Percentiles rank a stretch among this genome's conserved stretches.
These are phyloP conservation scores for Populus trichocarpa DNA, from an alignment of 441 rosid genomes.

Conservation along the genomic window DNA sequence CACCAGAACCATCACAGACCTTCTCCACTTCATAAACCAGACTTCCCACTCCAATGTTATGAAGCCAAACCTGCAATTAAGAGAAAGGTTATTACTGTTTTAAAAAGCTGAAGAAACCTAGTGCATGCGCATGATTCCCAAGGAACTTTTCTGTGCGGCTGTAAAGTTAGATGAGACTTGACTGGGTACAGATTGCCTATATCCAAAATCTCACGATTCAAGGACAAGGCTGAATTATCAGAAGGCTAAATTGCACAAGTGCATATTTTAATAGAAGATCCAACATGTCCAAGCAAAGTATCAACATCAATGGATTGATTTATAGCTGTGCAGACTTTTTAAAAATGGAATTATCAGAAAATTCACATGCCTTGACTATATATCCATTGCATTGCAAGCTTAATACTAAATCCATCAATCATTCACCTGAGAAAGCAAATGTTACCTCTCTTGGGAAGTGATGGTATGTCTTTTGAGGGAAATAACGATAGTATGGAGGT, in stretches of 20 bases:
- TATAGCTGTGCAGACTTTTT: neutral
- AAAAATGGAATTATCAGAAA: neutral
- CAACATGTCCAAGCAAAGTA: neutral
- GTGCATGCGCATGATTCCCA: neutral
- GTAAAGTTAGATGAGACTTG: neutral
- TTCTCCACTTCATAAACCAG: constrained; percentile 57
- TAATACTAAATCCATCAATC: neutral
- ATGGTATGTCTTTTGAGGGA: constrained; percentile 92
- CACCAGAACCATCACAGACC: constrained; percentile 85
- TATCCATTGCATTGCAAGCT: neutral
- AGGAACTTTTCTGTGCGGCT: neutral
- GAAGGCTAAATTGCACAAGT: neutral
- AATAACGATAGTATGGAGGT: constrained; percentile 75
- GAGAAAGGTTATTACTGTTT: neutral
- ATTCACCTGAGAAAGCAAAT: neutral
- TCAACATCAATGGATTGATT: neutral
- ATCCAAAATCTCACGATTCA: neutral
- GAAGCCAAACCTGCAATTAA: constrained; percentile 71
- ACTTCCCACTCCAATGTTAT: constrained; percentile 55
- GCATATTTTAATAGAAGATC: neutral
- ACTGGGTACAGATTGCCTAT: neutral
- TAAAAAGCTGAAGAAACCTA: neutral
- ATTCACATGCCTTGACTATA: neutral
- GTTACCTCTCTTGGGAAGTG: constrained; percentile 96
- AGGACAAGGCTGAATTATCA: neutral